Percentiles rank a stretch among this genome's conserved stretches.
phyloP scores from a whole-genome alignment of 768 basidiomycete species.

The Amanita subjunquillea region DNA sequence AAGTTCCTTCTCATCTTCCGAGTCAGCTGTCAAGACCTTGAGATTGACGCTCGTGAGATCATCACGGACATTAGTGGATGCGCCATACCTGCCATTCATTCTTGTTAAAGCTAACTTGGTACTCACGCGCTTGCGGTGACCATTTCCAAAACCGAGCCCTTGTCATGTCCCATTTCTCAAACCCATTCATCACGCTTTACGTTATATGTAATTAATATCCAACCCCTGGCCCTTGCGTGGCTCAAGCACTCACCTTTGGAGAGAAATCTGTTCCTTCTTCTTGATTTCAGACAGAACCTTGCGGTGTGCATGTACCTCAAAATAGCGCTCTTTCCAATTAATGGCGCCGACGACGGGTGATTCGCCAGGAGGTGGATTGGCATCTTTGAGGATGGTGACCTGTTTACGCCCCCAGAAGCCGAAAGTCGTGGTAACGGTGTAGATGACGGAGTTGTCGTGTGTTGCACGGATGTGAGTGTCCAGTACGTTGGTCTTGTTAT shows the following conservation, averaged over 20 bases:
- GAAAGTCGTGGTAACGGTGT: slow-evolving; percentile 32
- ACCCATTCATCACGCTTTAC: slow-evolving; percentile 7
- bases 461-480: slow-evolving; percentile 29
- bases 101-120: slow-evolving; percentile 28
- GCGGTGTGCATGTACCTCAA: slow-evolving; percentile 33
- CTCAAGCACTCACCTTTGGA: slow-evolving; percentile 19
- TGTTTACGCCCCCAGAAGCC: slow-evolving; percentile 31
- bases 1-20: slow-evolving; percentile 13
- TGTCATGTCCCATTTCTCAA: slow-evolving; percentile 4
- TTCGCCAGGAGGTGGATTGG: slow-evolving; percentile 29
- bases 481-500: slow-evolving; percentile 40
- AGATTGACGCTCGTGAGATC: background rate
- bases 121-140: slow-evolving; percentile 32
- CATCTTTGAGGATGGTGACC: slow-evolving; percentile 34
- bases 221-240: background rate
- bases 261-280: slow-evolving; percentile 25
- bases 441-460: slow-evolving; percentile 35
- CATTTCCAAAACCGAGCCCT: slow-evolving; percentile 37
- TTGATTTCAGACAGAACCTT: slow-evolving; percentile 30
- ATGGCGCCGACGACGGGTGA: slow-evolving; percentile 32
- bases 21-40: slow-evolving; percentile 13
- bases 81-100: slow-evolving; percentile 37
- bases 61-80: background rate
- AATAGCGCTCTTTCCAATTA: slow-evolving; percentile 37
- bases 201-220: background rate